Conservation (phyloP, 768 basidiomycete species). For the Termitomyces sp. region DNA sequence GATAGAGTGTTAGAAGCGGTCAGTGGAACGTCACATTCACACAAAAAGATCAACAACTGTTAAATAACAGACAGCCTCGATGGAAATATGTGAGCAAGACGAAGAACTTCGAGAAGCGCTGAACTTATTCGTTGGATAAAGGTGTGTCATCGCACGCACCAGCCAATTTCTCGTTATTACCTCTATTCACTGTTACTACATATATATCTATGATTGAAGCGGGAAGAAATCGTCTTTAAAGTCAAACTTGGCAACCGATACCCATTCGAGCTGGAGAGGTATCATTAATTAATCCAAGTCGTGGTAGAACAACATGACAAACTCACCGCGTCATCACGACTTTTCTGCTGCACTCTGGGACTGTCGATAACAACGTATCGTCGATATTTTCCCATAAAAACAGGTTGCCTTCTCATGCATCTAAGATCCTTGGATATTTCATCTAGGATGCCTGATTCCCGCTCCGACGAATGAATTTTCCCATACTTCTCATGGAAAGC, state of each 20-base stretch:
- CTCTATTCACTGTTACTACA: background rate
- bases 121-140: conserved; percentile 10
- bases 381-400: conserved; percentile 53
- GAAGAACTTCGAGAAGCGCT: conserved; percentile 15
- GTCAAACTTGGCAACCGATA: conserved; percentile 36
- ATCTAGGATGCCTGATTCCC: conserved; percentile 32
- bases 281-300: background rate
- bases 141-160: background rate
- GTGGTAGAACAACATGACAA: background rate
- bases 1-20: conserved; percentile 44
- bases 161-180: background rate
- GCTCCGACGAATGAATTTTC: conserved; percentile 26
- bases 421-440: conserved; percentile 45
- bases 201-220: conserved; percentile 1
- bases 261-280: conserved; percentile 50
- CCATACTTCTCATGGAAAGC: conserved; percentile 33
- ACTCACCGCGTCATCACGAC: conserved; percentile 43
- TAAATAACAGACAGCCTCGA: conserved; percentile 6
- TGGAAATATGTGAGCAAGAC: conserved; percentile 15
- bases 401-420: conserved; percentile 57
- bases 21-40: background rate
- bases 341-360: conserved; percentile 21
- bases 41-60: background rate
- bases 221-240: conserved; percentile 57
- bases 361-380: conserved; percentile 58